These are phyloP conservation scores for Stephanodiscus triporus DNA, from an alignment of 108 stramenopile genomes.

Conservation along the genomic window DNA sequence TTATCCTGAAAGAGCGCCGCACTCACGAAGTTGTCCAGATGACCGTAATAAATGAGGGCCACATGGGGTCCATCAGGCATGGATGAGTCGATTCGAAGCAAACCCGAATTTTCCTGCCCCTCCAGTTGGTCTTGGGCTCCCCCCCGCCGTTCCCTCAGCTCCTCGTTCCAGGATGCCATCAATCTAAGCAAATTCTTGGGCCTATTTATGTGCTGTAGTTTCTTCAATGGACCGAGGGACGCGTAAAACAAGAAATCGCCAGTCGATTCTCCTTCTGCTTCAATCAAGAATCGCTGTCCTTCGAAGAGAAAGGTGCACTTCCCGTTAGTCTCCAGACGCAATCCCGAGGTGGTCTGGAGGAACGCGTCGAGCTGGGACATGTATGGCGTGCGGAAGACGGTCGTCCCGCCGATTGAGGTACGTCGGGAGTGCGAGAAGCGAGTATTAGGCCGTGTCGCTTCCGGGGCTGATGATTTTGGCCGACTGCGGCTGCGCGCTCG, in stretches of 20 bases:
- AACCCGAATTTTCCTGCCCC: constrained; percentile 17
- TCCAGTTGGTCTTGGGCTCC: not conserved
- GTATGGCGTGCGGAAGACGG: constrained; percentile 31
- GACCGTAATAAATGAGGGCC: constrained; percentile 38
- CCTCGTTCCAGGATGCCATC: constrained; percentile 46
- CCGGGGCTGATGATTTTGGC: not conserved
- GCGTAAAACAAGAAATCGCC: constrained; percentile 35
- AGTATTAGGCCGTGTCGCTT: not conserved
- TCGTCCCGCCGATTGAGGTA: constrained; percentile 41
- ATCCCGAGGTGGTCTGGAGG: constrained; percentile 16
- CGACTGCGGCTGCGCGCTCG: not conserved
- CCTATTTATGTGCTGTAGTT: not conserved
- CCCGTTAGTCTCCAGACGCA: constrained; percentile 43
- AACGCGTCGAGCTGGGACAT: constrained; percentile 38
- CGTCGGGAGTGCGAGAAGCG: constrained; percentile 21
- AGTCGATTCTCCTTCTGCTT: constrained; percentile 14
- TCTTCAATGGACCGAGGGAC: constrained; percentile 19
- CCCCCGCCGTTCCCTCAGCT: constrained; percentile 8
- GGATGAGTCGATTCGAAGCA: constrained; percentile 41
- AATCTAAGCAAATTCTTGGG: constrained; percentile 22
- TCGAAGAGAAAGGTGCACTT: constrained; percentile 42
- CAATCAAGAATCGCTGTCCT: constrained; percentile 23
- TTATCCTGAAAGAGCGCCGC: constrained; percentile 31
- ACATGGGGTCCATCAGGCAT: constrained; percentile 35
- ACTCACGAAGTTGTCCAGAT: constrained; percentile 13